Conservation (phyloP, 2,329 filamentous ascomycete species). For the Onygena corvina region DNA sequence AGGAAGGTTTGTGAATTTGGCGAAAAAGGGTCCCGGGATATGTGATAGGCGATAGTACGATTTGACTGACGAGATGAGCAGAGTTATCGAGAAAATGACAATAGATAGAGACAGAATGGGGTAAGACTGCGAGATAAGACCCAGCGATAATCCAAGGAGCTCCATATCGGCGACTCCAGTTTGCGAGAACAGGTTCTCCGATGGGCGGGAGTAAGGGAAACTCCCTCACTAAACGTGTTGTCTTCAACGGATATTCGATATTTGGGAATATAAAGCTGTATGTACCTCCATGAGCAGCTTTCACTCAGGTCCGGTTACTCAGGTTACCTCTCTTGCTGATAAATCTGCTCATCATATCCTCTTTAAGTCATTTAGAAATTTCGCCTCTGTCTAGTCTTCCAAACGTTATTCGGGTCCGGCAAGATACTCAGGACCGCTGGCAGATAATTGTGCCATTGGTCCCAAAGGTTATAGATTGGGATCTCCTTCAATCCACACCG, state of each 20-base stretch:
- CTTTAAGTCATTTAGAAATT: neutral
- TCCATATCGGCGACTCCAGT: neutral
- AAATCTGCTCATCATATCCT: neutral
- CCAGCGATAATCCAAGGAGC: neutral
- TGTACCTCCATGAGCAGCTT: neutral
- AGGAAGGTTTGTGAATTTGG: constrained; percentile 2
- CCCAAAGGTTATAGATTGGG: neutral
- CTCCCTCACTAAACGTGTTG: neutral
- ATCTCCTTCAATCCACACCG: neutral
- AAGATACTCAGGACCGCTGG: constrained; percentile 5
- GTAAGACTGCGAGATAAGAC: neutral
- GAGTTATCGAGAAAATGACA: neutral
- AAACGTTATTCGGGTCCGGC: neutral
- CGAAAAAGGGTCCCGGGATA: constrained; percentile 1
- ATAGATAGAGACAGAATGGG: neutral
- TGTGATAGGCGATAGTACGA: neutral
- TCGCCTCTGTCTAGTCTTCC: neutral
- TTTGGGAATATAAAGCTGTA: constrained; percentile 3
- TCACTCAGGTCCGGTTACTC: constrained; percentile 4
- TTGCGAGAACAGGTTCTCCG: neutral
- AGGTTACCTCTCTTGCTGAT: constrained; percentile 4
- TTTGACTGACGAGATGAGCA: neutral
- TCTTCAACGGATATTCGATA: neutral
- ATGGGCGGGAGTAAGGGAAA: neutral
- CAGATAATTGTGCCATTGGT: constrained; percentile 6